A percentile compares a stretch with the other conserved stretches of the same genome.
These are phyloP conservation scores for Nosema muscidifuracis DNA, from an alignment of 371 early-diverging fungal genomes.

Conservation along the genomic window DNA sequence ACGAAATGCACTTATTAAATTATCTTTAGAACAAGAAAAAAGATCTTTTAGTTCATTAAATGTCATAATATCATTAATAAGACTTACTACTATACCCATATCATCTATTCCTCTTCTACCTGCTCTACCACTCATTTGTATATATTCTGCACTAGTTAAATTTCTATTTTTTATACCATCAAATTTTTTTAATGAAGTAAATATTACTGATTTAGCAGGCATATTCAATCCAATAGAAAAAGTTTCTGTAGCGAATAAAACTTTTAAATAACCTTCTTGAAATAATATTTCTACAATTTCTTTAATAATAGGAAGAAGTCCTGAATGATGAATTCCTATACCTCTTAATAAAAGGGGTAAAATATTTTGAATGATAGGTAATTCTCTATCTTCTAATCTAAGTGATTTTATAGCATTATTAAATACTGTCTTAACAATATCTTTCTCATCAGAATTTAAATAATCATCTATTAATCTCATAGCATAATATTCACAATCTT, in stretches of 20 bases:
- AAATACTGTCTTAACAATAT: slow-evolving; percentile 78
- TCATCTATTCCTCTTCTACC: slow-evolving; percentile 73
- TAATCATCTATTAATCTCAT: slow-evolving; percentile 83
- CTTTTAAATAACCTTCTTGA: slow-evolving; percentile 91
- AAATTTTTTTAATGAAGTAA: slow-evolving; percentile 88
- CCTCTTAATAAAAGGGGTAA: slow-evolving; percentile 85
- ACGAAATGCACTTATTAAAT: slow-evolving; percentile 88
- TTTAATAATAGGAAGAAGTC: slow-evolving; percentile 92
- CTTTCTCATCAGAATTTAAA: slow-evolving; percentile 75
- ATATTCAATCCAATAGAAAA: slow-evolving; percentile 99
- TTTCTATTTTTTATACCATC: slow-evolving; percentile 82
- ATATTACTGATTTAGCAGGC: slow-evolving; percentile 98
- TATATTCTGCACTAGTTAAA: slow-evolving; percentile 92
- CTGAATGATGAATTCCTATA: slow-evolving; percentile 98
- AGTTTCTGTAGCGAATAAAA: slow-evolving; percentile 98
- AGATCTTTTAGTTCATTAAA: slow-evolving; percentile 49
- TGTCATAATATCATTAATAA: slow-evolving; percentile 68
- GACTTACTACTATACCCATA: slow-evolving; percentile 90
- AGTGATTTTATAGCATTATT: slow-evolving; percentile 79
- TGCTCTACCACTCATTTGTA: slow-evolving; percentile 70
- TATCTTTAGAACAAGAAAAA: slow-evolving; percentile 69
- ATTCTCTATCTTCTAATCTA: slow-evolving; percentile 78
- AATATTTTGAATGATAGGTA: slow-evolving; percentile 86
- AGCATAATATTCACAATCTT: slow-evolving; percentile 88
- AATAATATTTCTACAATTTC: slow-evolving; percentile 98